A percentile compares a stretch with the other conserved stretches of the same genome.
Conservation (phyloP, 2,329 filamentous ascomycete species). For the Botrytis medusae region DNA sequence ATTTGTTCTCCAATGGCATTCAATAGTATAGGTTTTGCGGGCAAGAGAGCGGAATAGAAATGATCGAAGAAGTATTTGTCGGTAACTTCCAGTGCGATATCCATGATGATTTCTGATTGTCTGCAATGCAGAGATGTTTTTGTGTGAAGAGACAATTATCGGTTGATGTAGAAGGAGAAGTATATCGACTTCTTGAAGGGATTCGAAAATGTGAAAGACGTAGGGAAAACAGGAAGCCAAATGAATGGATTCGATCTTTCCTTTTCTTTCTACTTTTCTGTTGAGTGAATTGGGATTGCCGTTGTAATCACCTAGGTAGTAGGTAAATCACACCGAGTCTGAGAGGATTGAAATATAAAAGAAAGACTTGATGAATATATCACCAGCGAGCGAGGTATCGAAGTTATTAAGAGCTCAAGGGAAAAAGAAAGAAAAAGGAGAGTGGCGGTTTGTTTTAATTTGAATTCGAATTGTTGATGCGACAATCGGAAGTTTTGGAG, state of each 20-base stretch:
- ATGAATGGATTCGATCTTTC: constrained; percentile 1
- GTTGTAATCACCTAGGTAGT: neutral
- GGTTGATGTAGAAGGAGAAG: neutral
- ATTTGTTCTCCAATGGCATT: constrained; percentile 50
- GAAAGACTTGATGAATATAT: neutral
- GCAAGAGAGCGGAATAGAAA: constrained; percentile 71
- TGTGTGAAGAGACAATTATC: neutral
- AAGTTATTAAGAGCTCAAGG: neutral
- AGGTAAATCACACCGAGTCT: neutral
- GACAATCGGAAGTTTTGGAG: neutral
- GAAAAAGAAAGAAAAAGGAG: neutral
- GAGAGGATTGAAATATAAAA: neutral
- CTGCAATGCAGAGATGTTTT: neutral
- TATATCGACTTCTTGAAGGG: neutral
- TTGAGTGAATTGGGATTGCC: neutral
- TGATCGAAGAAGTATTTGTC: constrained; percentile 83
- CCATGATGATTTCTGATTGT: constrained; percentile 57
- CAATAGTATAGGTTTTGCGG: constrained; percentile 55
- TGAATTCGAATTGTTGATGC: neutral
- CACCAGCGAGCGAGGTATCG: neutral
- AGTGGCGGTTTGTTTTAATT: constrained; percentile 12
- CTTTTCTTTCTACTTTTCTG: neutral
- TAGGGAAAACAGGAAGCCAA: neutral
- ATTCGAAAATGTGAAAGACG: neutral
- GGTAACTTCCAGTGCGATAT: constrained; percentile 82